A percentile compares a stretch with the other conserved stretches of the same genome.
Evolutionary conservation across 108 stramenopile species (phyloP).

Genomic region (Pseudonitzschia multistriata): DNA sequence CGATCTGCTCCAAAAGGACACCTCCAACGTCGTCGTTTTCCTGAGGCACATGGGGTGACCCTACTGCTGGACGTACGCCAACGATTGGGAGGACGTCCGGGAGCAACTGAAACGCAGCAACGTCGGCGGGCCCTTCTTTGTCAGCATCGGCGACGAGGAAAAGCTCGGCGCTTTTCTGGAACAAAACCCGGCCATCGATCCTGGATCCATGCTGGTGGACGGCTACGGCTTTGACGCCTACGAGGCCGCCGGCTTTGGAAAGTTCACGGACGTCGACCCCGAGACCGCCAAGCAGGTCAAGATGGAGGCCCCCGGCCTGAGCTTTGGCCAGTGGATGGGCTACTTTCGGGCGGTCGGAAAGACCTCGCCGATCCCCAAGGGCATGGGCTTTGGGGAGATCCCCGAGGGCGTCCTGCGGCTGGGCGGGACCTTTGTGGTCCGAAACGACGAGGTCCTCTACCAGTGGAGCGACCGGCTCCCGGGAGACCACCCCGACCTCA

Average conservation of each 20-base stretch:
- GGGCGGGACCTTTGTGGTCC: constrained; percentile 84
- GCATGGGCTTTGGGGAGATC: constrained; percentile 70
- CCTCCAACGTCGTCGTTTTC: constrained; percentile 68
- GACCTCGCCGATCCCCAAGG: constrained; percentile 61
- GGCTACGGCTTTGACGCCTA: constrained; percentile 57
- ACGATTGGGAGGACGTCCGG: constrained; percentile 69
- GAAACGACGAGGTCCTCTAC: constrained; percentile 65
- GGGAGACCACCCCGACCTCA: constrained; percentile 78
- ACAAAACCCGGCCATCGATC: constrained; percentile 59
- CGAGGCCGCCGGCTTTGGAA: constrained; percentile 62
- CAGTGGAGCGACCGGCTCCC: constrained; percentile 79
- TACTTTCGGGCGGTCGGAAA: constrained; percentile 60
- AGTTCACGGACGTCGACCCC: constrained; percentile 42
- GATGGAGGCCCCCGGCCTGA: constrained; percentile 34
- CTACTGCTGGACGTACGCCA: constrained; percentile 90
- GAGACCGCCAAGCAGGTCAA: constrained; percentile 53
- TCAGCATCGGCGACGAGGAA: constrained; percentile 70
- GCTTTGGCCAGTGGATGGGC: constrained; percentile 38
- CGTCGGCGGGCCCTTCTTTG: constrained; percentile 66
- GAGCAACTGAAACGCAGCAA: constrained; percentile 36
- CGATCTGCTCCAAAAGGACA: constrained; percentile 28
- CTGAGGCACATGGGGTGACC: constrained; percentile 87
- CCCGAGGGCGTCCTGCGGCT: constrained; percentile 81
- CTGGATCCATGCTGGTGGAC: constrained; percentile 59
- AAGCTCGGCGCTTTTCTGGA: constrained; percentile 74